Base-by-base conservation (phyloP, 306 rosid genomes). In the Hylodesmum podocarpum region DNA sequence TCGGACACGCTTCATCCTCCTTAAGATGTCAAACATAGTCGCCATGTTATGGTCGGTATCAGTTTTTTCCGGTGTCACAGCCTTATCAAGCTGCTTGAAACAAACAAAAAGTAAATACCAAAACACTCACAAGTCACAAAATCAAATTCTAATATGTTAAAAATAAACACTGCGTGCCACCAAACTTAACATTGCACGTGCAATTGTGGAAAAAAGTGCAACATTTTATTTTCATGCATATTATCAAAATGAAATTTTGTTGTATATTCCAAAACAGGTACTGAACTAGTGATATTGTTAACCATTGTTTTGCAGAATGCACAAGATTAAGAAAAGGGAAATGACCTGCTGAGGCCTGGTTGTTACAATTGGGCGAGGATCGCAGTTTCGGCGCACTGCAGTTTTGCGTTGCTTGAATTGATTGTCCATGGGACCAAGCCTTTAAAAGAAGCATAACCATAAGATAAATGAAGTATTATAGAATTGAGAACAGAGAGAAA, bases 371-470 rank as follows among this genome's bases (percentile, higher is more conserved):
- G 85, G 43, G 24, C 81, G 89, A 80, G 75, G 71, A 22, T 63
- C 14, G n/a, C 84, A 88, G 27, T 53, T 83, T 70, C 86, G 82
- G 5, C 77, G 78, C 27, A 43, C 66, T 18, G 5, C 74, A 0
- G 73, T 63, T 83, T 84, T 91, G 41, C 91, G 88, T 24, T 81
- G 91, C 80, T 87, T 93, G 66, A 88, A 71, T 81, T 89, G 84
- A 15, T 86, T 87, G 53, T 82, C 87, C 96, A 91, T 90, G 5
- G 98, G 97, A 74, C 96, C 98, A 82, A 90, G 84, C 98, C 98
- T 93, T 6, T 34, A 15, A 58, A 49, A 37, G 4, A 18, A 28
- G 33, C 14, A 43, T 57, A 9, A 9, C 4, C 3, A 61, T 3
- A 3, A 40, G 1, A 55, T 0, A 67, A 44, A 5, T 34, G 3